Evolutionary conservation across 495 filamentous ascomycete species (phyloP), one percentile per base, ranked within the genome.

Genomic region (Ascodesmis nigricans): DNA sequence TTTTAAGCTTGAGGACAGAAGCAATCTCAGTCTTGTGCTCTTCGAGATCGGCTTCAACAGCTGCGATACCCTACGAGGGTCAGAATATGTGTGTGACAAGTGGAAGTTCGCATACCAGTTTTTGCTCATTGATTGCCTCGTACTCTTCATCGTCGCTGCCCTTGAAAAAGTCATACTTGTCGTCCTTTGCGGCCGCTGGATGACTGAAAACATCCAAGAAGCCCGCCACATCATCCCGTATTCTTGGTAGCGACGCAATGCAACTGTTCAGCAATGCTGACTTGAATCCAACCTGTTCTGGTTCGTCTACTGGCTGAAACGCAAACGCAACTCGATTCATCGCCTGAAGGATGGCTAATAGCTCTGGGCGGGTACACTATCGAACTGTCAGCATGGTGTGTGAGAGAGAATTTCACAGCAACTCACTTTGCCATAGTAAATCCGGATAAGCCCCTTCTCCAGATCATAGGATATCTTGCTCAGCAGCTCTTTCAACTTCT

Each of bases 91-190:
- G 21, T 33, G 7, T 19, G 6, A 14, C 8, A 33, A 8, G 8
- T 5, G 5, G 16, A 6, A 5, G 13, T 14, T 5, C 13, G 8
- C 40, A 25, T 39, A 46, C 43, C n/a, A 91, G 51, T 53, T 92
- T 95, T 42, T 83, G 71, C 30, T 79, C 71, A 3, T 66, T 68
- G 39, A 95, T 91, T 13, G 29, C 39, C 13, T 51, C 44, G 28
- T 47, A 47, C 3, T 68, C 76, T 4, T 91, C 81, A 49, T 92
- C 84, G 31, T 78, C 63, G 2, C 74, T 67, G 38, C 91, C 78
- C 2, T 75, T 67, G 55, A 99, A 95, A 59, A 99, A 99, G 5
- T 64, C 54, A 49, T 91, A 93, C 42, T 92, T 92, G 55, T 99
- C 82, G 47, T 95, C 76, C 6, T 65, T 70, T 25, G 66, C 70